These are phyloP conservation scores for Sclerotinia borealis DNA, from an alignment of 2,329 filamentous ascomycete species.

Conservation along the genomic window DNA sequence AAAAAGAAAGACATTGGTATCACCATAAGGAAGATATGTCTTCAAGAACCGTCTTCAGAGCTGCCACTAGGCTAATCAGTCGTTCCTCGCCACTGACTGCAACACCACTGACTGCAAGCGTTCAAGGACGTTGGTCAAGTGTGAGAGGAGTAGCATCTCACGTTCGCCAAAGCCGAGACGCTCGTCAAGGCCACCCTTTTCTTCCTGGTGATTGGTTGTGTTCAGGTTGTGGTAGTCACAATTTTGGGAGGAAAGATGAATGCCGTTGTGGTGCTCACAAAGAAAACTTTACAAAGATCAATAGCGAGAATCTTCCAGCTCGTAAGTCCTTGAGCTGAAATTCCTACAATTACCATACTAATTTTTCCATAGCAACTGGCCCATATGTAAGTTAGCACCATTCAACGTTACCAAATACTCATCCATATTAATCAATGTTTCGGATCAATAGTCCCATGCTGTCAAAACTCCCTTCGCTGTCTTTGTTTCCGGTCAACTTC, in stretches of 20 bases:
- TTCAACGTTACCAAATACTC: background rate
- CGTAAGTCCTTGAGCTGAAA: constrained; percentile 1
- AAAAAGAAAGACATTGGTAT: background rate
- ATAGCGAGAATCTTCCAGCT: constrained; percentile 3
- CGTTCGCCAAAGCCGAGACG: no score
- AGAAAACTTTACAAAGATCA: background rate
- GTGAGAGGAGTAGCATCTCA: no score
- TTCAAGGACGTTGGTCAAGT: background rate
- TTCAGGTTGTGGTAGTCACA: background rate
- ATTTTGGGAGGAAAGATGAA: background rate
- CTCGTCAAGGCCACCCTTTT: no score
- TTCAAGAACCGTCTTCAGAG: background rate
- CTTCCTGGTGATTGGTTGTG: background rate
- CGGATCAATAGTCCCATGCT: constrained; percentile 50
- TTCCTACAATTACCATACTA: background rate
- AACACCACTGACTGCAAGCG: background rate
- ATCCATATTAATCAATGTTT: background rate
- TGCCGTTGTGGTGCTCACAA: background rate
- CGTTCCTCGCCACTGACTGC: background rate
- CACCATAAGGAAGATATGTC: background rate
- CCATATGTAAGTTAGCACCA: constrained; percentile 48
- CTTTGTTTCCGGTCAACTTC: constrained; percentile 55
- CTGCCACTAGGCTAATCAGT: background rate
- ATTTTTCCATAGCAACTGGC: constrained; percentile 45
- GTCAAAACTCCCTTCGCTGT: constrained; percentile 60